A percentile compares a stretch with the other conserved stretches of the same genome.
These are phyloP conservation scores for Acidomyces sp. DNA, from an alignment of 495 filamentous ascomycete species.

Conservation along the genomic window DNA sequence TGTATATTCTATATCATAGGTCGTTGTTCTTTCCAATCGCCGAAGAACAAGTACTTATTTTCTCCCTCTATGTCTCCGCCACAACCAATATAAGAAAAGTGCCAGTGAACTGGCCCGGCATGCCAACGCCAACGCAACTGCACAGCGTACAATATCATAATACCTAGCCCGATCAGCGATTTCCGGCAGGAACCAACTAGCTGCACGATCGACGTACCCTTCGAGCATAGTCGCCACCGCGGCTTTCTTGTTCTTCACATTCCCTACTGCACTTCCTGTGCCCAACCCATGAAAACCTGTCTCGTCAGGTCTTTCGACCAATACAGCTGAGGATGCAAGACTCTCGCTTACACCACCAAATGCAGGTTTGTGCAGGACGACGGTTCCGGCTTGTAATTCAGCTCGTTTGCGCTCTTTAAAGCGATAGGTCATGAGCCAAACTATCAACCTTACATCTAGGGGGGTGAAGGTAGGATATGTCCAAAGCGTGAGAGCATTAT, in stretches of 20 bases:
- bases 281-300: slow-evolving; percentile 21
- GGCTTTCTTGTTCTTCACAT: slow-evolving; percentile 21
- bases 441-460: slow-evolving; percentile 45
- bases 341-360: slow-evolving; percentile 34
- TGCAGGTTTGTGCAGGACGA: slow-evolving; percentile 21
- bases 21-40: no score
- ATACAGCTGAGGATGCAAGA: slow-evolving; percentile 28
- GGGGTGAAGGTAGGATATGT: slow-evolving; percentile 62
- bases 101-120: slow-evolving; percentile 23
- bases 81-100: no score
- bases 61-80: no score
- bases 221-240: slow-evolving; percentile 49
- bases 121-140: slow-evolving; percentile 42
- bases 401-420: slow-evolving; percentile 31
- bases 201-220: slow-evolving; percentile 17
- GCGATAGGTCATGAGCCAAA: slow-evolving; percentile 47
- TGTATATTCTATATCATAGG: no score
- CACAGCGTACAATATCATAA: slow-evolving; percentile 47
- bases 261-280: slow-evolving; percentile 5
- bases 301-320: slow-evolving; percentile 29
- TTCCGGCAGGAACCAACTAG: slow-evolving; percentile 4
- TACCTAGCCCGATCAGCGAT: slow-evolving; percentile 36
- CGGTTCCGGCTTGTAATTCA: slow-evolving; percentile 15
- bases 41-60: no score
- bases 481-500: slow-evolving; percentile 51